These are phyloP conservation scores for Alternaria panax DNA, from an alignment of 2,329 filamentous ascomycete genomes.

Conservation along the genomic window DNA sequence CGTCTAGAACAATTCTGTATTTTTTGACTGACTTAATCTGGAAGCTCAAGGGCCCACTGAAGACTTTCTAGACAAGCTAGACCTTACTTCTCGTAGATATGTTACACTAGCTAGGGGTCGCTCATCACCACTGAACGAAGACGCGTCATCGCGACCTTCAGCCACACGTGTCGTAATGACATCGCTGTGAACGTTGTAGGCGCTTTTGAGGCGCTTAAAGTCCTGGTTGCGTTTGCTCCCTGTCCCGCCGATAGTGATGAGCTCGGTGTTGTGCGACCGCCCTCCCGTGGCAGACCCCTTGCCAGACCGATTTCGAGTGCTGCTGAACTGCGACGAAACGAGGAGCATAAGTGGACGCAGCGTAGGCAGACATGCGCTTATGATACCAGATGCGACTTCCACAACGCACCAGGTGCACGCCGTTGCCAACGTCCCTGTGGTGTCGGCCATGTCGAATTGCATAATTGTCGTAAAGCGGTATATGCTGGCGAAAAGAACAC, in stretches of 20 bases:
- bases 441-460: slow-evolving; percentile 20
- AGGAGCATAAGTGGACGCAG: slow-evolving; percentile 21
- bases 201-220: slow-evolving; percentile 10
- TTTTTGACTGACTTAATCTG: too few species aligned
- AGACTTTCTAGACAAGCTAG: not conserved
- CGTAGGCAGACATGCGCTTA: slow-evolving; percentile 23
- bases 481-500: slow-evolving; percentile 25
- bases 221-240: slow-evolving; percentile 9
- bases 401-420: slow-evolving; percentile 25
- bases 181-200: not conserved
- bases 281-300: not conserved
- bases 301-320: slow-evolving; percentile 5
- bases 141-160: not conserved
- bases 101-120: not conserved
- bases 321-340: slow-evolving; percentile 18
- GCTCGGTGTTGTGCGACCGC: slow-evolving; percentile 3
- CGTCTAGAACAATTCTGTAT: too few species aligned
- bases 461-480: slow-evolving; percentile 26
- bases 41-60: not conserved
- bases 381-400: slow-evolving; percentile 22
- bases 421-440: slow-evolving; percentile 17
- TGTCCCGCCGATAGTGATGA: slow-evolving; percentile 14
- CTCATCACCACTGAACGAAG: not conserved
- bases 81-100: not conserved
- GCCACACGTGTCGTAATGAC: not conserved